Percentiles rank a stretch among this genome's conserved stretches.
phyloP scores from a whole-genome alignment of 169 alveolate genomes.

The Plasmodium coatneyi region DNA sequence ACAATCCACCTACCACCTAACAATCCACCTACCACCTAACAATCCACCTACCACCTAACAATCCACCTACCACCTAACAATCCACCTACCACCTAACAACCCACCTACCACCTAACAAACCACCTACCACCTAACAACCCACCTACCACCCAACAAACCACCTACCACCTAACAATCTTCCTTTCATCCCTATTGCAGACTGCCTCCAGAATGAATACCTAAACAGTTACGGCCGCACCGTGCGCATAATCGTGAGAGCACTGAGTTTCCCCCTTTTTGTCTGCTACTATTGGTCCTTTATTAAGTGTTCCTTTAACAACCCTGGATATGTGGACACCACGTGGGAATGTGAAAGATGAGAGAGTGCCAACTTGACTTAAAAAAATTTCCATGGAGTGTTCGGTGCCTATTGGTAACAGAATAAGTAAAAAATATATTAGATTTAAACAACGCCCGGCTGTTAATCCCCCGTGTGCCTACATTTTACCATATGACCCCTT shows the following conservation, averaged over 20 bases:
- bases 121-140: no score
- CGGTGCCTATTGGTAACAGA: background rate
- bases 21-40: no score
- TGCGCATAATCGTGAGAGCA: background rate
- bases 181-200: slow-evolving; percentile 3
- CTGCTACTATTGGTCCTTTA: slow-evolving; percentile 57
- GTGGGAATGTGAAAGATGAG: slow-evolving; percentile 56
- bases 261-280: slow-evolving; percentile 44
- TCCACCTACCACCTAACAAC: no score
- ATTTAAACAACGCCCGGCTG: background rate
- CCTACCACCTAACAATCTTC: no score
- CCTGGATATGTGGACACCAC: slow-evolving; percentile 66
- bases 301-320: slow-evolving; percentile 18
- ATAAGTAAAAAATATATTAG: background rate
- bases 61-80: no score
- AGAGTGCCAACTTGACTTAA: background rate
- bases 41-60: no score
- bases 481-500: background rate
- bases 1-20: no score
- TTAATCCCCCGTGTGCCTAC: background rate
- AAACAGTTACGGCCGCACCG: slow-evolving; percentile 28
- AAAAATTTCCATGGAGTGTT: background rate
- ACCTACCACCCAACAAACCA: background rate
- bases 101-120: no score
- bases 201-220: slow-evolving; percentile 50